Percentiles rank a stretch among this genome's conserved stretches.
These are phyloP conservation scores for Boletus huronensis DNA, from an alignment of 768 basidiomycete genomes.

Conservation along the genomic window DNA sequence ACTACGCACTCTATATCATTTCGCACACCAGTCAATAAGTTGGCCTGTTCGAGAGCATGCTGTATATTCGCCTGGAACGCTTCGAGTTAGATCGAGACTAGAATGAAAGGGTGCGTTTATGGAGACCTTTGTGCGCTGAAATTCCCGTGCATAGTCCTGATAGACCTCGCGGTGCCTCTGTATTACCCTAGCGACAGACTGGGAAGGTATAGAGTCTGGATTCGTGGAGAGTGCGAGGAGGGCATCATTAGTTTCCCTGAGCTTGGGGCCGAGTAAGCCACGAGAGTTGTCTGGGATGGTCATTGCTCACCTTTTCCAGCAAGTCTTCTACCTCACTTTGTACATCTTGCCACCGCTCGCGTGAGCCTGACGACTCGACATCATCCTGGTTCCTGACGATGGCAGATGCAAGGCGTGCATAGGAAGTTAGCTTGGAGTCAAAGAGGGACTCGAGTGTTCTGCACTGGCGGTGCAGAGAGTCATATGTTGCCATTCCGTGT, in stretches of 20 bases:
- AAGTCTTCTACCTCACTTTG: slow-evolving; percentile 86
- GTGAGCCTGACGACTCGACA: slow-evolving; percentile 66
- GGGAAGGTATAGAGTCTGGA: slow-evolving; percentile 63
- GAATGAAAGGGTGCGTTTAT: neutral
- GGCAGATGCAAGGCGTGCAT: slow-evolving; percentile 78
- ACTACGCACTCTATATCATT: slow-evolving; percentile 88
- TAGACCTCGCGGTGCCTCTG: slow-evolving; percentile 89
- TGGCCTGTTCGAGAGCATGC: slow-evolving; percentile 80
- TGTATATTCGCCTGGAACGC: slow-evolving; percentile 70
- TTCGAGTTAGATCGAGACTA: neutral
- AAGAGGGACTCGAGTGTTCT: slow-evolving; percentile 91
- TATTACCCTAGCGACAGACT: slow-evolving; percentile 83
- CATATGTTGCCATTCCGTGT: slow-evolving; percentile 68
- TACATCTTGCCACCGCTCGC: slow-evolving; percentile 74
- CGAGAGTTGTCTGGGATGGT: neutral
- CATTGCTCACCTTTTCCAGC: slow-evolving; percentile 66
- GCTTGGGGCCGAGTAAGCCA: slow-evolving; percentile 42
- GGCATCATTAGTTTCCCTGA: slow-evolving; percentile 84
- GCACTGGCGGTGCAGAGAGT: slow-evolving; percentile 86
- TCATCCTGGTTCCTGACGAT: slow-evolving; percentile 54
- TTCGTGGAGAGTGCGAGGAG: slow-evolving; percentile 64
- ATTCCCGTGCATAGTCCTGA: slow-evolving; percentile 82
- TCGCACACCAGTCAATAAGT: slow-evolving; percentile 83
- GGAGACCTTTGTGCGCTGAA: slow-evolving; percentile 77
- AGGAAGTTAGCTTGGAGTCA: slow-evolving; percentile 86